Evolutionary conservation across 129 eudicot genomes (phyloP).

Genomic region (Helichrysum umbraculigerum): DNA sequence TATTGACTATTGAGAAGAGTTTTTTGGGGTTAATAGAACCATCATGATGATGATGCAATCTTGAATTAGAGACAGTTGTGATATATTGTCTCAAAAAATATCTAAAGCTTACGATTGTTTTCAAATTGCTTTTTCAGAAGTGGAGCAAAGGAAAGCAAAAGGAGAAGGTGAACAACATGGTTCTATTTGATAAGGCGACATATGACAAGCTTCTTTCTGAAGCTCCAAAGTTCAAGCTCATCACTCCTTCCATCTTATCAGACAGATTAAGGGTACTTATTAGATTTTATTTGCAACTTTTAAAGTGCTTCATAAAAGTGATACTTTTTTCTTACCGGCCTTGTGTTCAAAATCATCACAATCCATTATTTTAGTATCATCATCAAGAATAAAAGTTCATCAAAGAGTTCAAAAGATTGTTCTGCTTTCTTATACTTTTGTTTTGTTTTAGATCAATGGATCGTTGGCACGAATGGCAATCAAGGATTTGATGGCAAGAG

Average conservation of each 20-base stretch:
- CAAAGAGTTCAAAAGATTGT: background rate
- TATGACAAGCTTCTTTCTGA: slow-evolving; percentile 92
- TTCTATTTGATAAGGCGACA: slow-evolving; percentile 81
- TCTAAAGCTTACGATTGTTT: background rate
- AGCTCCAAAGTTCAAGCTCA: slow-evolving; percentile 85
- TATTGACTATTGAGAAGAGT: background rate
- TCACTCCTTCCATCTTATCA: slow-evolving; percentile 81
- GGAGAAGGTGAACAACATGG: slow-evolving; percentile 99
- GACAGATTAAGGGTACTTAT: slow-evolving; percentile 82
- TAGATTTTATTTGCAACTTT: background rate
- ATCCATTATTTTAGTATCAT: background rate
- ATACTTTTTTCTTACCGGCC: background rate
- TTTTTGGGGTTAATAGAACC: background rate
- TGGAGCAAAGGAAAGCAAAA: slow-evolving; percentile 99
- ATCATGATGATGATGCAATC: background rate
- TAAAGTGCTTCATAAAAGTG: background rate
- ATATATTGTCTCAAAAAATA: background rate
- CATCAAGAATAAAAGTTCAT: background rate
- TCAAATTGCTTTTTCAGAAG: slow-evolving; percentile 50
- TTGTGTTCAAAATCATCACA: background rate
- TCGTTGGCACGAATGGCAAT: slow-evolving; percentile 87
- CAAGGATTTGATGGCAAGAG: slow-evolving; percentile 81
- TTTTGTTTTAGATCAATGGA: slow-evolving; percentile 59
- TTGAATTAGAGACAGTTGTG: background rate
- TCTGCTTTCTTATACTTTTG: background rate